Evolutionary conservation across 1,284 basidiomycete species (phyloP), one percentile per base, ranked within the genome.

Genomic region (Puccinia horiana): DNA sequence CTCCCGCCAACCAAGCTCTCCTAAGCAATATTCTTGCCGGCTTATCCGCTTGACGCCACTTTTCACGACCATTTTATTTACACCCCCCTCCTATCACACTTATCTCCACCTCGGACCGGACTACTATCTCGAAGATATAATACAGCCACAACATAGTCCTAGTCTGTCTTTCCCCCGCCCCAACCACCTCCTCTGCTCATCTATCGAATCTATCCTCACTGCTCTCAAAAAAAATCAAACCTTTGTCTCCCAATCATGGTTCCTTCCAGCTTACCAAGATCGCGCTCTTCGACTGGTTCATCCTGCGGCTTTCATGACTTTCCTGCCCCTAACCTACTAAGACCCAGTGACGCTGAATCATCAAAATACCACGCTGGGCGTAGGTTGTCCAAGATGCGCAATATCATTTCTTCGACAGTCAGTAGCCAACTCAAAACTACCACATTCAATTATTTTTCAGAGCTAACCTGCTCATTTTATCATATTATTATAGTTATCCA

Each of bases 311-410:
- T n/a, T n/a, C 35, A 69, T 35, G 35, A 40, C 12, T 35, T 69
- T 6, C 23, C 65, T n/a, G 9, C 65, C 6, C 18, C 65, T 42
- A 37, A 9, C 35, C 42, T 69, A 29, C 40, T 69, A 14, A 40
- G 65, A 37, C 65, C 65, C 5, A 69, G 32, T 11, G 65, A 69
- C 16, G 40, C 32, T 9, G 65, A 69, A 37, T 69, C 65, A 11
- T 69, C 65, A 5, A 69, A 37, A 37, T 35, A 69, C 16, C 35
- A 37, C 65, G 65, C 65, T 40, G 65, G 65, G 6, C 65, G 65
- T 69, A 12, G 65, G 65, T 40, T 69, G 12, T 69, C 65, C 40
- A 69, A 42, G n/a, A 42, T 69, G 16, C 65, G 65, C 35, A 37
- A 37, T 42, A 69, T 37, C 32, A 69, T 69, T 29, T 42, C 65